Evolutionary conservation across 2,329 filamentous ascomycete genomes (phyloP).

Genomic region (Didymella segeticola): DNA sequence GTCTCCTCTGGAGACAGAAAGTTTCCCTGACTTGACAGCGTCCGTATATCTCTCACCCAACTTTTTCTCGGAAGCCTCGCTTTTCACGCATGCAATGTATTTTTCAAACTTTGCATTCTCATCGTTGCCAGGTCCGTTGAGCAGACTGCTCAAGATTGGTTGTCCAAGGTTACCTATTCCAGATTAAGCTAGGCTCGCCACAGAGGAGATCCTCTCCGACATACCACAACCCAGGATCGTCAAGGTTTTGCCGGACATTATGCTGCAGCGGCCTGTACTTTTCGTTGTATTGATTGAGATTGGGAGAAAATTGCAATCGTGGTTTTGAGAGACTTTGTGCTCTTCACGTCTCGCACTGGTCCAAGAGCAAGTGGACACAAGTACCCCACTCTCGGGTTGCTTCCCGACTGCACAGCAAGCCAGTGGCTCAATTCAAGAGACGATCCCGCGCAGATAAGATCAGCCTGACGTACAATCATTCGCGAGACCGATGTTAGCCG

Average conservation of each 20-base stretch:
- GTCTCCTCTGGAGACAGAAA: constrained; percentile 46
- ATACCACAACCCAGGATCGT: constrained; percentile 42
- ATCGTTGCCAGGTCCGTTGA: constrained; percentile 26
- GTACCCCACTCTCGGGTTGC: constrained; percentile 14
- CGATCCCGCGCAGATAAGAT: constrained; percentile 11
- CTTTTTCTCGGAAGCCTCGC: constrained; percentile 45
- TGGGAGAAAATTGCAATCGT: not conserved
- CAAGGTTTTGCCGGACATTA: constrained; percentile 20
- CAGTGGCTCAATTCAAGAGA: not conserved
- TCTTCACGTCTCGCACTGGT: not conserved
- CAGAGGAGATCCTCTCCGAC: not conserved
- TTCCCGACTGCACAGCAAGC: constrained; percentile 10
- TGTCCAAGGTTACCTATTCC: constrained; percentile 50
- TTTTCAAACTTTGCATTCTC: constrained; percentile 30
- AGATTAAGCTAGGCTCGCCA: not conserved
- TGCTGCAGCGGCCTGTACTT: not conserved
- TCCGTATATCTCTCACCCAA: constrained; percentile 43
- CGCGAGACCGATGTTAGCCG: constrained; percentile 16
- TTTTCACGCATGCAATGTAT: constrained; percentile 55
- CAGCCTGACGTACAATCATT: not conserved
- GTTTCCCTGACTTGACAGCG: constrained; percentile 32
- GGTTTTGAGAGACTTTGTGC: not conserved
- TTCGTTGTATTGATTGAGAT: not conserved
- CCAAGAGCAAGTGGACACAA: not conserved
- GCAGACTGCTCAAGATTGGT: constrained; percentile 47